phyloP scores from a whole-genome alignment of 2,329 filamentous ascomycete genomes.

The Phialocephala subalpina region DNA sequence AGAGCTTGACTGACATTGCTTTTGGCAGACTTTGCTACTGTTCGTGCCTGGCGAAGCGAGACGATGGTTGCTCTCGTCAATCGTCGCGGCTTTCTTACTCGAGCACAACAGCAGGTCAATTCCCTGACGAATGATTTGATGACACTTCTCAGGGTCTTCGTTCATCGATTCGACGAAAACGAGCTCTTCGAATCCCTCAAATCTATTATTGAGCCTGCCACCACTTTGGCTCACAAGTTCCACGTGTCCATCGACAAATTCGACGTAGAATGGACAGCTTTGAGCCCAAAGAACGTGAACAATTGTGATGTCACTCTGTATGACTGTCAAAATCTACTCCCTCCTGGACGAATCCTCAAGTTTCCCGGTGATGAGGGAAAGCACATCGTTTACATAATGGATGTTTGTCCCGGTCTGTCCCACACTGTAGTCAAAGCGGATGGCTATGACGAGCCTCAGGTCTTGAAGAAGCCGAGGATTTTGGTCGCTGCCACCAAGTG shows the following conservation, averaged over 20 bases:
- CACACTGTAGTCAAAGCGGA: conserved; percentile 18
- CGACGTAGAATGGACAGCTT: conserved; percentile 20
- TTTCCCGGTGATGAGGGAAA: background rate
- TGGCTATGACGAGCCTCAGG: conserved; percentile 17
- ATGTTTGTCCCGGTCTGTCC: conserved; percentile 21
- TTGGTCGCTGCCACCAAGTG: conserved; percentile 18
- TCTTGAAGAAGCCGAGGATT: conserved; percentile 21
- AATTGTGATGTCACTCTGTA: background rate
- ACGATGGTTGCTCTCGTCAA: conserved; percentile 21
- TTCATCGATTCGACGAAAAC: conserved; percentile 9
- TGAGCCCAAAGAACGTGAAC: background rate
- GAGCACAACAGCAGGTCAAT: background rate
- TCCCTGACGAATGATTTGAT: conserved; percentile 14
- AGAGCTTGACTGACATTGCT: background rate
- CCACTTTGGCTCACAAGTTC: conserved; percentile 27
- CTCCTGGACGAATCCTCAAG: background rate
- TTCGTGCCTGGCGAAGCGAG: conserved; percentile 25
- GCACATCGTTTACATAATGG: conserved; percentile 21
- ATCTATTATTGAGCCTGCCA: conserved; percentile 26
- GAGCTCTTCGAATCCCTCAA: conserved; percentile 14
- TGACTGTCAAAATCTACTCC: conserved; percentile 16
- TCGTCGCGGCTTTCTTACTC: conserved; percentile 14
- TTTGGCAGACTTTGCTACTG: conserved; percentile 15
- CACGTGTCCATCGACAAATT: conserved; percentile 28
- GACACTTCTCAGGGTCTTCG: conserved; percentile 20